These are phyloP conservation scores for Verticillium nubilum DNA, from an alignment of 2,329 filamentous ascomycete genomes.

Conservation along the genomic window DNA sequence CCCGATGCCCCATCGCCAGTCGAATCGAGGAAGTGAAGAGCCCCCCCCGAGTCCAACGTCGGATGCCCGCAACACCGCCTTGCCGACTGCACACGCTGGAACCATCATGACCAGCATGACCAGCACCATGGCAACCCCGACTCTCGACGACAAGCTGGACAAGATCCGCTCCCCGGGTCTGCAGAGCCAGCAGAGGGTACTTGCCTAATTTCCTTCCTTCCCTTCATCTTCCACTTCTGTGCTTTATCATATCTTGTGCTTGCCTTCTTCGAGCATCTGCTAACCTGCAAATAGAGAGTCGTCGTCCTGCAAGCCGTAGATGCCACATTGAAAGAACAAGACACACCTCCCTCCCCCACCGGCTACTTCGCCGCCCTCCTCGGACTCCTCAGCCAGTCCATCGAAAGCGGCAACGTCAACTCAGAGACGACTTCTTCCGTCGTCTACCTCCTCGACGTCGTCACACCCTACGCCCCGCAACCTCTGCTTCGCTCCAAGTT, in stretches of 20 bases:
- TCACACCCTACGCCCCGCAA: constrained; percentile 78
- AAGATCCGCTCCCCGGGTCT: constrained; percentile 97
- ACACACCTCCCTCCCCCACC: constrained; percentile 76
- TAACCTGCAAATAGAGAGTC: constrained; percentile 53
- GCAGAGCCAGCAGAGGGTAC: constrained; percentile 88
- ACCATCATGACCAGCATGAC: constrained; percentile 10
- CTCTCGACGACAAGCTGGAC: constrained; percentile 83
- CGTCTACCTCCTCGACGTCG: constrained; percentile 90
- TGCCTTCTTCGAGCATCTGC: constrained; percentile 1
- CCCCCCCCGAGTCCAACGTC: constrained; percentile 1
- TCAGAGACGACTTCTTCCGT: constrained; percentile 80
- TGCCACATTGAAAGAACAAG: constrained; percentile 84
- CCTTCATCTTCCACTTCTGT: constrained; percentile 7
- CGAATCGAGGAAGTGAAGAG: too few species aligned
- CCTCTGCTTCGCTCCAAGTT: constrained; percentile 92
- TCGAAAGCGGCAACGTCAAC: constrained; percentile 63
- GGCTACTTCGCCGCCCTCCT: constrained; percentile 95
- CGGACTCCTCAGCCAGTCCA: constrained; percentile 75
- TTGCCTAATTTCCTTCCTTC: constrained; percentile 8
- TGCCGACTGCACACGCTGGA: constrained; percentile 7
- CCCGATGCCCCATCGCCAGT: too few species aligned
- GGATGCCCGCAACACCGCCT: constrained; percentile 3
- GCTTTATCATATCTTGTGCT: constrained; percentile 1
- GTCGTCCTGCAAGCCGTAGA: constrained; percentile 89
- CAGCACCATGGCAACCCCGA: constrained; percentile 41